Base-by-base conservation (phyloP, 1,284 basidiomycete genomes). In the Puccinia horiana region DNA sequence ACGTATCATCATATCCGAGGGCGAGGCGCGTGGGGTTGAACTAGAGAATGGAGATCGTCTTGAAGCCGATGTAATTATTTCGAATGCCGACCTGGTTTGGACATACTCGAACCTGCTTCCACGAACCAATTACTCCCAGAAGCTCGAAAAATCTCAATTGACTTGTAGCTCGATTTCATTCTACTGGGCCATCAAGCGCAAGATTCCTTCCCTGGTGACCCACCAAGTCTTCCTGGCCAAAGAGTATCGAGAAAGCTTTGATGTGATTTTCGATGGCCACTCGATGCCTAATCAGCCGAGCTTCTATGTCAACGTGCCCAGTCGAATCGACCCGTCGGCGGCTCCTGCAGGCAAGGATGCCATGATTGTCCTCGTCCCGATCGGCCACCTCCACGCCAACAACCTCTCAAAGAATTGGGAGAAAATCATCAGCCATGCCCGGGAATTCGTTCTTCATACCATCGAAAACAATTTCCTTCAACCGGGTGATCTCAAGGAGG, bases 301-400 rank as follows among this genome's bases (percentile, higher is more conserved):
- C 16, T 90, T 90, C 86, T 90, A 90, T 85, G 88, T 90, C 85
- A 89, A 90, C 83, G 89, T 89, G 0, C 89, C 89, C 2, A 88
- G 88, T 5, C 85, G 88, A 63, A 86, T 88, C 20, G 86, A 86
- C 74, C 84, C 86, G 0, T 72, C 83, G 3, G 88, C 88, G 29
- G 87, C 88, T 5, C 88, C 88, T 5, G 76, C 83, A 52, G 87
- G 87, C 49, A 86, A 85, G 58, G 88, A 88, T 52, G 85, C 87
- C 12, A 83, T 88, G 14, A 87, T 88, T 26, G 85, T 88, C 29
- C 85, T 88, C 16, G 87, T 88, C 0, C 88, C 88, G 0, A 87
- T 87, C 65, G 87, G 88, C 1, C 87, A 87, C 67, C 83, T 86
- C n/a, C 69, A 81, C 49, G 79, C 69, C 16, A 49, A 20, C 29